Percentiles rank a stretch among this genome's conserved stretches.
Evolutionary conservation across 495 filamentous ascomycete species (phyloP).

Genomic region (Chaetomidium leptoderma): DNA sequence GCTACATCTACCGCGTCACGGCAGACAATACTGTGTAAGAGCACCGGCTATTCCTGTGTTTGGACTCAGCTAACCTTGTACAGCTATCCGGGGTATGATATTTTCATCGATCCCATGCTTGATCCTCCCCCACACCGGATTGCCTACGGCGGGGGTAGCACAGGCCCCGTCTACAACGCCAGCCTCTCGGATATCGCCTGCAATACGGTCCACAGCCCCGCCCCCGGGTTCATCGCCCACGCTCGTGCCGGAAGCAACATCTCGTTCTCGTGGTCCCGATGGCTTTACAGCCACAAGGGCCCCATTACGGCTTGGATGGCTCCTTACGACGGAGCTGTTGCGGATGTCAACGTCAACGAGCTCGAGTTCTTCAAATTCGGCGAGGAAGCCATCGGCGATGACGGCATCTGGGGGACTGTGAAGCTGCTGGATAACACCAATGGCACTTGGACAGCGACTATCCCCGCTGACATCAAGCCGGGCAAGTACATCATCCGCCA

Average conservation of each 20-base stretch:
- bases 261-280: constrained; percentile 54
- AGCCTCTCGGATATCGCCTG: constrained; percentile 54
- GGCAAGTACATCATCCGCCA: constrained; percentile 62
- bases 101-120: constrained; percentile 19
- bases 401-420: constrained; percentile 50
- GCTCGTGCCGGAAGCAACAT: constrained; percentile 50
- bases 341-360: constrained; percentile 53
- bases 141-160: constrained; percentile 27
- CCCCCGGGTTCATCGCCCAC: constrained; percentile 40
- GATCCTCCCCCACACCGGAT: constrained; percentile 14
- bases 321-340: constrained; percentile 24
- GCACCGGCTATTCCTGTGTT: not conserved
- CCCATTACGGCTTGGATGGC: constrained; percentile 49
- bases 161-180: constrained; percentile 45
- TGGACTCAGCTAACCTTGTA: not conserved
- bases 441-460: constrained; percentile 54
- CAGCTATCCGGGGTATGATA: constrained; percentile 26
- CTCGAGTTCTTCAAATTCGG: constrained; percentile 66
- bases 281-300: constrained; percentile 60
- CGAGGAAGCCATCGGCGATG: constrained; percentile 48
- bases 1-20: constrained; percentile 21
- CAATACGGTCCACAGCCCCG: constrained; percentile 52
- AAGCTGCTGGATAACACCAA: constrained; percentile 42
- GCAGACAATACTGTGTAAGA: constrained; percentile 23
- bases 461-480: constrained; percentile 50